These are phyloP conservation scores for Periconia macrospinosa DNA, from an alignment of 2,329 filamentous ascomycete species.

Conservation along the genomic window DNA sequence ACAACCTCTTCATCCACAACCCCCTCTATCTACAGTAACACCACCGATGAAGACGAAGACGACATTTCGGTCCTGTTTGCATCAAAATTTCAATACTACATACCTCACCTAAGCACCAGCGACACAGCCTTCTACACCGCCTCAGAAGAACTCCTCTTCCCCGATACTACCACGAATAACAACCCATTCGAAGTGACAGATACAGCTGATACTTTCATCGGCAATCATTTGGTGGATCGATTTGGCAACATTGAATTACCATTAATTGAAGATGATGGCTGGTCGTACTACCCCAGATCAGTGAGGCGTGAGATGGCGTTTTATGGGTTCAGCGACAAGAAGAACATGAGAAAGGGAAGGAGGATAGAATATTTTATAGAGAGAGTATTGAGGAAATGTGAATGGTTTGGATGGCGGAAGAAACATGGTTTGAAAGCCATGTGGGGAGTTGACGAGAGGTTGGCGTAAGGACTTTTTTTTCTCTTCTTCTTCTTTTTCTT, in stretches of 20 bases:
- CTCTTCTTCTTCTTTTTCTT: neutral
- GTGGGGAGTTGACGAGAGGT: neutral
- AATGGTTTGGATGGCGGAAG: neutral
- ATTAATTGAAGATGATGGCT: constrained; percentile 12
- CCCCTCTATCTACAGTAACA: no score
- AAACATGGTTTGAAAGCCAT: neutral
- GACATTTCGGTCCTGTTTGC: neutral
- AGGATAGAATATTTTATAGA: neutral
- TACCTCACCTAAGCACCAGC: constrained; percentile 12
- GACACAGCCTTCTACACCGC: constrained; percentile 9
- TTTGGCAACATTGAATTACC: constrained; percentile 9
- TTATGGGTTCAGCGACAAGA: neutral
- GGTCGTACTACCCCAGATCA: constrained; percentile 14
- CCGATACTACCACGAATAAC: constrained; percentile 1
- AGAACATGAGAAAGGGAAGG: constrained; percentile 1
- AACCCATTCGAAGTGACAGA: neutral
- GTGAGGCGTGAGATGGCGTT: neutral
- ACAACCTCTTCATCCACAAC: neutral
- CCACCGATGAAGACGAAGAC: neutral
- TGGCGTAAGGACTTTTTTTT: neutral
- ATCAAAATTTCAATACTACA: constrained; percentile 11
- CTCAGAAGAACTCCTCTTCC: neutral
- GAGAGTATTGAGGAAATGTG: neutral
- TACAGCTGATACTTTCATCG: neutral
- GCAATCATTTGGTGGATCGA: neutral